Conservation (phyloP, 805 yeast genomes). For the Schizosaccharomyces osmophilus region DNA sequence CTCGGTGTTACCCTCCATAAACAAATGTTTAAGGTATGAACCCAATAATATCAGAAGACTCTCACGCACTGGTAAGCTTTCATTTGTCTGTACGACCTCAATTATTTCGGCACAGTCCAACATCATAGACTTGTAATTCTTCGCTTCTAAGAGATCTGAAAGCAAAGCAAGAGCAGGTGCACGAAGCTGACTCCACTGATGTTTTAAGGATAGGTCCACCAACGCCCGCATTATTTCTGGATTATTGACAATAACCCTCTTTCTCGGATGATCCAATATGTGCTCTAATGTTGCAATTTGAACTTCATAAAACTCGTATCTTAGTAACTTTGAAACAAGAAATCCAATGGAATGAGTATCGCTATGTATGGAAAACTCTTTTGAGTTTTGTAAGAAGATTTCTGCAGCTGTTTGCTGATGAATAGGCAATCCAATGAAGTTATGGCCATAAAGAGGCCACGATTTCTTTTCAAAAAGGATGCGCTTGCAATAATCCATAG, state of each 20-base stretch:
- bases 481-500: conserved; percentile 1
- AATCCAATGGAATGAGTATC: not conserved
- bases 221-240: not conserved
- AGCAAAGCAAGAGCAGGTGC: not conserved
- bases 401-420: not conserved
- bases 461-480: conserved; percentile 3
- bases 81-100: not conserved
- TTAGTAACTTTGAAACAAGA: not conserved
- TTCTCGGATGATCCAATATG: not conserved
- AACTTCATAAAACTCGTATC: not conserved
- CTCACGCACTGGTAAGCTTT: not conserved
- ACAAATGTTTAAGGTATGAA: not conserved
- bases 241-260: not conserved
- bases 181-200: not conserved
- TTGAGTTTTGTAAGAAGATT: not conserved
- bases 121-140: not conserved
- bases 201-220: not conserved
- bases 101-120: not conserved
- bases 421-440: not conserved
- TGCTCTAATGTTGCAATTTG: not conserved
- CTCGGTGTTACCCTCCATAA: not conserved
- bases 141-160: not conserved
- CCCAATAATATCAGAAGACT: not conserved
- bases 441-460: not conserved
- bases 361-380: not conserved